Evolutionary conservation across 495 filamentous ascomycete genomes (phyloP).

Genomic region (Penicillium egyptiacum): DNA sequence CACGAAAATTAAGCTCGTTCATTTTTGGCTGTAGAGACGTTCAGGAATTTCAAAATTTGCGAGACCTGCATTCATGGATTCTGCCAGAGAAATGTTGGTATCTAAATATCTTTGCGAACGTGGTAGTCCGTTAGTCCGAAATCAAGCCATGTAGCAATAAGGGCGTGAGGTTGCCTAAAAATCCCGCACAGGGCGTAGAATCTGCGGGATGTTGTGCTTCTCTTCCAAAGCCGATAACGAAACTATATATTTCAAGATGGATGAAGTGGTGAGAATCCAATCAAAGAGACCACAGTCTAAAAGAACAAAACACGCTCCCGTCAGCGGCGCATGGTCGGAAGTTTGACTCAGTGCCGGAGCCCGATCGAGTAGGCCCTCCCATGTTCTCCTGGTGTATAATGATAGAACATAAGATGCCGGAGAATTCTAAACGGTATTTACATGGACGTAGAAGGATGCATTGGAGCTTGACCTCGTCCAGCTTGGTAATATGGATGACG

Average conservation of each 20-base stretch:
- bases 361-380: neutral
- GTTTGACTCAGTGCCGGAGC: neutral
- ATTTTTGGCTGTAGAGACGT: neutral
- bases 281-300: neutral
- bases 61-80: neutral
- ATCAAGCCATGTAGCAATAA: neutral
- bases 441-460: neutral
- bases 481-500: neutral
- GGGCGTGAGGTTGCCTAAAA: neutral
- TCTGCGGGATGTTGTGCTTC: neutral
- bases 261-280: neutral
- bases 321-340: neutral
- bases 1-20: conserved; percentile 28
- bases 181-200: neutral
- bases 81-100: neutral
- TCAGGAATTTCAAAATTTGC: neutral
- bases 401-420: neutral
- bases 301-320: neutral
- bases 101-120: neutral
- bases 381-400: no score
- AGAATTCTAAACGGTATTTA: neutral
- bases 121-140: neutral
- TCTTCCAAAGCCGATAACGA: neutral
- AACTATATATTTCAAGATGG: neutral
- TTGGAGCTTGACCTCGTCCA: neutral